These are phyloP conservation scores for Verticillium dahliae DNA, from an alignment of 2,329 filamentous ascomycete species.

Conservation along the genomic window DNA sequence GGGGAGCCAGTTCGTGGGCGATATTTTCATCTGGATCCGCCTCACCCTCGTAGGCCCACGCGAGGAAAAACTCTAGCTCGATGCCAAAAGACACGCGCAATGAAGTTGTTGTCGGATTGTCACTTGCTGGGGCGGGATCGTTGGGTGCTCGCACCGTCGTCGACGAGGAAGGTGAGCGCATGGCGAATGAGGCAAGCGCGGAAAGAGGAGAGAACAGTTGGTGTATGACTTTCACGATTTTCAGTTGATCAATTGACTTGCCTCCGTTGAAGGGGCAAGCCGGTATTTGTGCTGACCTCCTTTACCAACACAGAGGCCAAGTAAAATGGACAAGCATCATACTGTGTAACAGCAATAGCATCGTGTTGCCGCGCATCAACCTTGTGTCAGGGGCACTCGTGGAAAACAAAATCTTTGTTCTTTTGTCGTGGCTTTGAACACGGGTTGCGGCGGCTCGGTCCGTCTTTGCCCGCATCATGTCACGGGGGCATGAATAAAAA, in stretches of 20 bases:
- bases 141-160: background rate
- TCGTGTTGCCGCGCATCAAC: too few species aligned
- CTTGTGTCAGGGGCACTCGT: too few species aligned
- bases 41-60: slow-evolving; percentile 9
- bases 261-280: too few species aligned
- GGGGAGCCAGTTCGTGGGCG: slow-evolving; percentile 15
- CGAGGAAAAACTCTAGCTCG: slow-evolving; percentile 17
- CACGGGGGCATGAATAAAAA: background rate
- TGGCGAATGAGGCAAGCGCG: too few species aligned
- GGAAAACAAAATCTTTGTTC: background rate
- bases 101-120: background rate
- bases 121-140: too few species aligned
- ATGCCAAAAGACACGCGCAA: slow-evolving; percentile 19
- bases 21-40: slow-evolving; percentile 15
- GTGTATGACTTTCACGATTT: too few species aligned
- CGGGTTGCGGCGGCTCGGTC: background rate
- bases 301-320: too few species aligned
- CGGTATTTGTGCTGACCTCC: too few species aligned
- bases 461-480: background rate
- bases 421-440: background rate
- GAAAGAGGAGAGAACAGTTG: too few species aligned
- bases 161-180: background rate
- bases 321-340: too few species aligned
- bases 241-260: too few species aligned
- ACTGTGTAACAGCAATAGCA: too few species aligned